These are phyloP conservation scores for Streptanthus diversifolius DNA, from an alignment of 345 rosid genomes.

Conservation along the genomic window DNA sequence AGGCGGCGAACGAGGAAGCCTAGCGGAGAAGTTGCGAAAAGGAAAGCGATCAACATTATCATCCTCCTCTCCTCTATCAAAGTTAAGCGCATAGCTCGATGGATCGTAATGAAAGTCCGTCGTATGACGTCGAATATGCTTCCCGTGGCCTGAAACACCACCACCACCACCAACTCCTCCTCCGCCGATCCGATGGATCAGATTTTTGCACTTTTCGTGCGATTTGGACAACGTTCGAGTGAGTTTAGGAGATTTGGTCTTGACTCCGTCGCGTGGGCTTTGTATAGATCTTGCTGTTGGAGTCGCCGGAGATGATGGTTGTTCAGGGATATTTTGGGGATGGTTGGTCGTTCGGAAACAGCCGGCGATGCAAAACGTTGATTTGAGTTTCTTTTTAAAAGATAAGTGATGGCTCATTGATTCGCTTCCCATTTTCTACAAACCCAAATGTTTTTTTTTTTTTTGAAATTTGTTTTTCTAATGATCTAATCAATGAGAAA, in stretches of 20 bases:
- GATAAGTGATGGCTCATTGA: slow-evolving; percentile 23
- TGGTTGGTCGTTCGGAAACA: slow-evolving; percentile 27
- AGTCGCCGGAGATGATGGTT: slow-evolving; percentile 11
- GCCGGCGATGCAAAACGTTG: slow-evolving; percentile 24
- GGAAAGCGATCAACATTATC: slow-evolving; percentile 16
- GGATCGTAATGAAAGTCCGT: slow-evolving; percentile 34
- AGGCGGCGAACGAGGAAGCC: slow-evolving; percentile 37
- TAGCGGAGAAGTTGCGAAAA: slow-evolving; percentile 28
- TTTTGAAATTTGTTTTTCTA: neutral
- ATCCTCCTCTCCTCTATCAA: slow-evolving; percentile 30
- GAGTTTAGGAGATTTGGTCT: slow-evolving; percentile 28
- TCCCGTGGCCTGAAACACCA: neutral
- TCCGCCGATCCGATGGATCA: slow-evolving; percentile 24
- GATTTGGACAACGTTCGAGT: slow-evolving; percentile 33
- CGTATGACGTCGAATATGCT: slow-evolving; percentile 29
- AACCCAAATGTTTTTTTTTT: neutral
- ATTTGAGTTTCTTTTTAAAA: slow-evolving; percentile 27
- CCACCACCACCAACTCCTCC: neutral
- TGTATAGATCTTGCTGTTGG: neutral
- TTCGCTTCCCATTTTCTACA: slow-evolving; percentile 19
- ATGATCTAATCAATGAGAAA: neutral
- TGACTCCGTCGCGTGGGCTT: neutral
- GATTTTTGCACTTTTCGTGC: slow-evolving; percentile 21
- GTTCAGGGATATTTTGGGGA: slow-evolving; percentile 7
- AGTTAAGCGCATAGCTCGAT: slow-evolving; percentile 37